Evolutionary conservation across 768 basidiomycete species (phyloP).

Genomic region (Lyophyllum atratum): DNA sequence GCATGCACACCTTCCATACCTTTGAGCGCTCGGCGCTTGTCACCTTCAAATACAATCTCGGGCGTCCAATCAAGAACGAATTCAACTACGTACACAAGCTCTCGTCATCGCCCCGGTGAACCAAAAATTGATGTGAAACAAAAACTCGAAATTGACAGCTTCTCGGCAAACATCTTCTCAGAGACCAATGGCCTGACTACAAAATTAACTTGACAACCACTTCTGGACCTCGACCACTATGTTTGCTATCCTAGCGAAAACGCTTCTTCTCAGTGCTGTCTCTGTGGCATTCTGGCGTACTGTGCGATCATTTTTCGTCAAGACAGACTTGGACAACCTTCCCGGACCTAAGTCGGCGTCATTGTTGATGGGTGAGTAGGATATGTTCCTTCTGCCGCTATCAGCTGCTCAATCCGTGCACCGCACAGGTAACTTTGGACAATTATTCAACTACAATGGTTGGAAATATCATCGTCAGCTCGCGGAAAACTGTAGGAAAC

Average conservation of each 20-base stretch:
- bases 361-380: conserved; percentile 27
- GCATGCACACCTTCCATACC: no score
- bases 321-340: conserved; percentile 32
- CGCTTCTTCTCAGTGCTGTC: conserved; percentile 2
- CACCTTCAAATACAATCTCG: no score
- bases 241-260: neutral
- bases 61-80: no score
- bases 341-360: conserved; percentile 34
- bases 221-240: neutral
- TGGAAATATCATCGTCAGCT: conserved; percentile 18
- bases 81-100: neutral
- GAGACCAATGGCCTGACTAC: no score
- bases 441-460: conserved; percentile 13
- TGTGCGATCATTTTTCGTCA: conserved; percentile 14
- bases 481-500: conserved; percentile 10
- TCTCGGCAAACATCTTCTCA: neutral
- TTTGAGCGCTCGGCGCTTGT: no score
- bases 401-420: neutral
- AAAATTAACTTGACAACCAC: no score
- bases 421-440: neutral
- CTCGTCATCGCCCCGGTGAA: neutral
- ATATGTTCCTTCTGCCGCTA: neutral
- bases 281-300: conserved; percentile 18
- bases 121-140: neutral
- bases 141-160: neutral